phyloP scores from a whole-genome alignment of 2,329 filamentous ascomycete genomes.

The Cercospora zeina region DNA sequence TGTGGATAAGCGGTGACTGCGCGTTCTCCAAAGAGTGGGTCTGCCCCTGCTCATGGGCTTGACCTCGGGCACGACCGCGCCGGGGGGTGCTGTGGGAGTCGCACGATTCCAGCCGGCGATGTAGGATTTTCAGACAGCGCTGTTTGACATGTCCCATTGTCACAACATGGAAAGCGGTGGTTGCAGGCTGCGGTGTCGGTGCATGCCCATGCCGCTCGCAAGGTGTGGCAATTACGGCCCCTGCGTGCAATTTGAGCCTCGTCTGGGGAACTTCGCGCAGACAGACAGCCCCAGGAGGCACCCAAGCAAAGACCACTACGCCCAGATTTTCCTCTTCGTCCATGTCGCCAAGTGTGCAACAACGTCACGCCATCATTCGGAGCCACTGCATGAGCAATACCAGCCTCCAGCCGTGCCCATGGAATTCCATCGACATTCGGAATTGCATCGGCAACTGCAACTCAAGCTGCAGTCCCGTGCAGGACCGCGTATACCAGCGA shows the following conservation, averaged over 20 bases:
- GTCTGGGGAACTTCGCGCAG: background rate
- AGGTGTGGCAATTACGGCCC: background rate
- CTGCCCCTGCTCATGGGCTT: background rate
- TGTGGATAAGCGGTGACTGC: too few species aligned
- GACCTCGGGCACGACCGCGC: too few species aligned
- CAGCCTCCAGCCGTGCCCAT: background rate
- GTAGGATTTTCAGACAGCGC: too few species aligned
- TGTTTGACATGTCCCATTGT: too few species aligned
- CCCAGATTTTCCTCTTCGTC: background rate
- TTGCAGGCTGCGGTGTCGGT: background rate
- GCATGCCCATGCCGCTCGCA: background rate
- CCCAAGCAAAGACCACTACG: background rate
- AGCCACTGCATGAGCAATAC: background rate
- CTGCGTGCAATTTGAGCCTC: slow-evolving; percentile 9
- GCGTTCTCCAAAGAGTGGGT: background rate
- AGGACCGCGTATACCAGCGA: background rate
- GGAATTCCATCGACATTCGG: background rate
- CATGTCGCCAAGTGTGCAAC: background rate
- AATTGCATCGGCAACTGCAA: background rate
- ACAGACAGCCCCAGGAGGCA: background rate
- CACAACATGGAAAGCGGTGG: too few species aligned
- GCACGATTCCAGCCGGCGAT: too few species aligned
- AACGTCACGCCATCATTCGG: background rate
- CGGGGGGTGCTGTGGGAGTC: too few species aligned
- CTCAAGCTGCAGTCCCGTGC: background rate